Percentiles rank a stretch among this genome's conserved stretches.
These are phyloP conservation scores for Hemileia vastatrix DNA, from an alignment of 1,284 basidiomycete genomes.

Conservation along the genomic window DNA sequence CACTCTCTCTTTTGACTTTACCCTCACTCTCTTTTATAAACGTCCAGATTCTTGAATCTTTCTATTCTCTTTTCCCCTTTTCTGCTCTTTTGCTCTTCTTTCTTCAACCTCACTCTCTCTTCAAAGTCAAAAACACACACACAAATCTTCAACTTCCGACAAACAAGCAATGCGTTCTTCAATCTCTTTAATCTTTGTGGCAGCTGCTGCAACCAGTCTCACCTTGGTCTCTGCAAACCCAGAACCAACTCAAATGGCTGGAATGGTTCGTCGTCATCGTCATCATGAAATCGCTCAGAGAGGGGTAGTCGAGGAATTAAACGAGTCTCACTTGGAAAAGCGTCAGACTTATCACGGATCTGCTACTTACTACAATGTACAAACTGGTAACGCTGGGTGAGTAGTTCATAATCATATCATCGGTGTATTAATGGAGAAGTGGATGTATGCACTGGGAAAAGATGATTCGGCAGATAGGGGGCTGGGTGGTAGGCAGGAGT, in stretches of 20 bases:
- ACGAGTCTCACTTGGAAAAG: constrained; percentile 16
- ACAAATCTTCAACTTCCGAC: neutral
- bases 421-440: too few species aligned
- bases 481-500: too few species aligned
- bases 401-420: too few species aligned
- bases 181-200: constrained; percentile 22
- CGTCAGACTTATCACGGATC: constrained; percentile 28
- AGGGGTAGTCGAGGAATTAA: constrained; percentile 10
- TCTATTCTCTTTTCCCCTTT: too few species aligned
- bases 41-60: too few species aligned
- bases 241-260: constrained; percentile 26
- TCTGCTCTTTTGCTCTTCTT: too few species aligned
- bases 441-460: too few species aligned
- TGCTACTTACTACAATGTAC: constrained; percentile 38
- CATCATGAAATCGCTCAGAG: constrained; percentile 1
- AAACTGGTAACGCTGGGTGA: constrained; percentile 34
- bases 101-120: neutral
- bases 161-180: neutral
- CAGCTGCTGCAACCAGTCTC: constrained; percentile 15
- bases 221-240: constrained; percentile 22
- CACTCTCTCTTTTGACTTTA: too few species aligned
- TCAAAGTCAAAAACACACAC: neutral
- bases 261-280: constrained; percentile 19
- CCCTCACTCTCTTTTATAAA: too few species aligned
- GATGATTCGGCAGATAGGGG: too few species aligned